Conservation (phyloP, 2,329 filamentous ascomycete genomes). For the Cordyceps cateniannulata region DNA sequence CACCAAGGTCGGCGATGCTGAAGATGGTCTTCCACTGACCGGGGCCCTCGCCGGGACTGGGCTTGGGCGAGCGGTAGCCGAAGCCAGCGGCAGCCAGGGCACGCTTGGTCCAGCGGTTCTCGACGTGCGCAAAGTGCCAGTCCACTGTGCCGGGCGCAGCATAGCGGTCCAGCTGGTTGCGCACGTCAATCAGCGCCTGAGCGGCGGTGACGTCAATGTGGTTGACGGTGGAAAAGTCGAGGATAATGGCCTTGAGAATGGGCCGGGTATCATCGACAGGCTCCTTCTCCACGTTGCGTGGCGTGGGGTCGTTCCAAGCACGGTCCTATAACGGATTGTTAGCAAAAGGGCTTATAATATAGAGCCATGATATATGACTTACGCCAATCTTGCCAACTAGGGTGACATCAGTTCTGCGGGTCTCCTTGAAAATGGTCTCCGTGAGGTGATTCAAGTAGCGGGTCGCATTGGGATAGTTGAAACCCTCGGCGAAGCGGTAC, state of each 20-base stretch:
- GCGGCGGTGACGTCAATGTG: slow-evolving; percentile 50
- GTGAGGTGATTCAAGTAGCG: slow-evolving; percentile 78
- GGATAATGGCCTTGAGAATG: slow-evolving; percentile 46
- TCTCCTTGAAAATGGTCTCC: slow-evolving; percentile 39
- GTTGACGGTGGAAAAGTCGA: slow-evolving; percentile 51
- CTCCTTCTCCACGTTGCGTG: slow-evolving; percentile 26
- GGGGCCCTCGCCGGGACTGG: slow-evolving; percentile 17
- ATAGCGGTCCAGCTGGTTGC: slow-evolving; percentile 46
- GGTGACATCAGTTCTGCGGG: slow-evolving; percentile 37
- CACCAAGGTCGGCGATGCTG: slow-evolving; percentile 80
- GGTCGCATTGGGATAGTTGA: slow-evolving; percentile 93
- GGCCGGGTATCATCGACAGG: slow-evolving; percentile 34
- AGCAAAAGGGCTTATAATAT: background rate
- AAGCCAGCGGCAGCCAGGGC: slow-evolving; percentile 49
- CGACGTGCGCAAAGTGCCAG: slow-evolving; percentile 47
- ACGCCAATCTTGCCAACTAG: slow-evolving; percentile 38
- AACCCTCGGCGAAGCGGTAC: slow-evolving; percentile 89
- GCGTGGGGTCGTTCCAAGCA: slow-evolving; percentile 51
- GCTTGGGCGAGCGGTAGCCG: slow-evolving; percentile 33
- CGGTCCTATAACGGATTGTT: slow-evolving; percentile 29
- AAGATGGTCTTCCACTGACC: slow-evolving; percentile 69
- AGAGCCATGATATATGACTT: background rate
- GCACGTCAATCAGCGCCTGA: slow-evolving; percentile 47
- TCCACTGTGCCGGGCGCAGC: slow-evolving; percentile 38
- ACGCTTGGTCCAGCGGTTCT: slow-evolving; percentile 51